phyloP scores from a whole-genome alignment of 306 rosid species.

The Cyclanthera cordifolia region DNA sequence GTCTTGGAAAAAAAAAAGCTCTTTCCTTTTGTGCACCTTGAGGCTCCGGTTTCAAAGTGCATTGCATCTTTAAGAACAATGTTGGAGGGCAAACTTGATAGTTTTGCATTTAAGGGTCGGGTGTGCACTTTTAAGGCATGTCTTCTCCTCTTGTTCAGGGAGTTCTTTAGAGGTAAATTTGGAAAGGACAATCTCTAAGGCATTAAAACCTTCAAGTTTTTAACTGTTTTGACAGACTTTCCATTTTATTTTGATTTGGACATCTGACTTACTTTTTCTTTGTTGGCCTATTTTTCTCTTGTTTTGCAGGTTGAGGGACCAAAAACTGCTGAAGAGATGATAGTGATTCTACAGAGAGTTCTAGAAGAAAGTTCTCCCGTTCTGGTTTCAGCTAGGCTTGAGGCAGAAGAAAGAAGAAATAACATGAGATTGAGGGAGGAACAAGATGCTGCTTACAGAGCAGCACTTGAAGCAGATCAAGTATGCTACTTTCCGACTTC shows the following conservation, averaged over 20 bases:
- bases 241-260: not conserved
- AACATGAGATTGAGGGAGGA: constrained; percentile 80
- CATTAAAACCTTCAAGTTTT: not conserved
- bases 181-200: not conserved
- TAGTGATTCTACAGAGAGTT: constrained; percentile 58
- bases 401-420: constrained; percentile 80
- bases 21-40: too few relatives aligned
- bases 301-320: constrained; percentile 72
- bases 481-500: constrained; percentile 30
- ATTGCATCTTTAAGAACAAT: too few relatives aligned
- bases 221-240: not conserved
- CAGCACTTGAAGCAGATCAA: constrained; percentile 98
- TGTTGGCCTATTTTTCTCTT: constrained; percentile 9
- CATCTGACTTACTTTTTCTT: not conserved
- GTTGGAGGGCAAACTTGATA: too few relatives aligned
- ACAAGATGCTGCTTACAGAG: constrained; percentile 98
- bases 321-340: constrained; percentile 80
- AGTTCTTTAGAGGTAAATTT: too few relatives aligned
- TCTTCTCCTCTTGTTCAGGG: too few relatives aligned
- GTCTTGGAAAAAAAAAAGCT: too few relatives aligned
- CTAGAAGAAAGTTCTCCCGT: constrained; percentile 83
- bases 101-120: not conserved
- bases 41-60: too few relatives aligned
- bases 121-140: not conserved
- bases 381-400: constrained; percentile 71